Evolutionary conservation across 768 basidiomycete genomes (phyloP).

Genomic region (Trametes cinnabarina): DNA sequence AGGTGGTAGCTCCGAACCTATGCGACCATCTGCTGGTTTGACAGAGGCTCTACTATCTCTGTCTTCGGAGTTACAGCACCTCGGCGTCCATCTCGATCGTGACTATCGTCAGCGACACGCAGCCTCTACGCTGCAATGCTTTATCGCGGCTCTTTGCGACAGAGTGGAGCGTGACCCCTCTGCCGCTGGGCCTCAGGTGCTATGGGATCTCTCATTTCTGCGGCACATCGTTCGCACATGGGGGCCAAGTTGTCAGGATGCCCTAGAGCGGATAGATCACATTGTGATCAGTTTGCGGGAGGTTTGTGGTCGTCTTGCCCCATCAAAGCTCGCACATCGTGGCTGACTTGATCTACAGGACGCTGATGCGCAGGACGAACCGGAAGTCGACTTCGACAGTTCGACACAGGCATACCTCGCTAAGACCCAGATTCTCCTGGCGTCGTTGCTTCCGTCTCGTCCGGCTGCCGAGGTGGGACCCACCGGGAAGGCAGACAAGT

Average conservation of each 20-base stretch:
- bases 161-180: not conserved
- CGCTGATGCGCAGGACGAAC: not conserved
- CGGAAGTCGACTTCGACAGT: not conserved
- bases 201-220: constrained; percentile 24
- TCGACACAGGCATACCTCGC: constrained; percentile 43
- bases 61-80: constrained; percentile 51
- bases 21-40: constrained; percentile 51
- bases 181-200: not conserved
- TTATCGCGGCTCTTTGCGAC: not conserved
- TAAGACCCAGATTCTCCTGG: constrained; percentile 61
- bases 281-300: not conserved
- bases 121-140: constrained; percentile 21
- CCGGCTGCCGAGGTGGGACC: not conserved
- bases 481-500: constrained; percentile 25
- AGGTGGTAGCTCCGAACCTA: constrained; percentile 20
- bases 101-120: not conserved
- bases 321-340: not conserved
- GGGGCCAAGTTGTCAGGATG: constrained; percentile 2
- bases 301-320: constrained; percentile 2
- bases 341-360: not conserved
- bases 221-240: constrained; percentile 11
- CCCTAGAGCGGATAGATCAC: not conserved
- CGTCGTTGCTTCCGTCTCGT: constrained; percentile 49
- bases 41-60: constrained; percentile 55
- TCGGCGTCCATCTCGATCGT: constrained; percentile 47